A percentile compares a stretch with the other conserved stretches of the same genome.
Evolutionary conservation across 305 asterid genomes (phyloP).

Genomic region (Fraxinus nigra): DNA sequence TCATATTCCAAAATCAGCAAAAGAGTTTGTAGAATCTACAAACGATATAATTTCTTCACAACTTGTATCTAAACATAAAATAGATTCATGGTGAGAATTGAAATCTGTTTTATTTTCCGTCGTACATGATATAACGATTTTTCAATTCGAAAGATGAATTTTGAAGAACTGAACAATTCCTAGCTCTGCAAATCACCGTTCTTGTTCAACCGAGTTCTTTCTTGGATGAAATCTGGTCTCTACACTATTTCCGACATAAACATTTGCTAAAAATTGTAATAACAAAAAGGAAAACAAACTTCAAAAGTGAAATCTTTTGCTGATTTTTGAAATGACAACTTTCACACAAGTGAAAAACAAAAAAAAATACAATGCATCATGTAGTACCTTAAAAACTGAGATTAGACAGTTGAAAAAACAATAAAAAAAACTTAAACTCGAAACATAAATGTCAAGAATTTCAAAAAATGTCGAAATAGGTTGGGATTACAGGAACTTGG

Average conservation of each 20-base stretch:
- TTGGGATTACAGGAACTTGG: not conserved
- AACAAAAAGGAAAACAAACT: not conserved
- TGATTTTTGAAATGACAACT: not conserved
- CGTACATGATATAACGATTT: no score
- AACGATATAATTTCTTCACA: no score
- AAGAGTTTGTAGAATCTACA: no score
- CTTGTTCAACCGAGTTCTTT: not conserved
- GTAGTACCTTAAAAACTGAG: not conserved
- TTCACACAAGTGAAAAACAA: not conserved
- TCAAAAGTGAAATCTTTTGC: not conserved
- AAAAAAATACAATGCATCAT: not conserved
- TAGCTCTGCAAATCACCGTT: not conserved
- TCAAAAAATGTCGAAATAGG: slow-evolving; percentile 18
- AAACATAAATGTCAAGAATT: not conserved
- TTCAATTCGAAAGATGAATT: not conserved
- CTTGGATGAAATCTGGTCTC: not conserved
- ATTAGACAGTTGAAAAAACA: not conserved
- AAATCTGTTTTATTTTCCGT: no score
- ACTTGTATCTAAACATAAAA: no score
- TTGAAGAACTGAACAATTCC: not conserved
- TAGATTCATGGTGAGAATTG: no score
- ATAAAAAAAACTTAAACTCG: not conserved
- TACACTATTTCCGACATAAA: not conserved
- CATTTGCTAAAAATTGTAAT: no score
- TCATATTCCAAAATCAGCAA: no score